Base-by-base conservation (phyloP, 768 basidiomycete species). In the Tulasnella calospora region DNA sequence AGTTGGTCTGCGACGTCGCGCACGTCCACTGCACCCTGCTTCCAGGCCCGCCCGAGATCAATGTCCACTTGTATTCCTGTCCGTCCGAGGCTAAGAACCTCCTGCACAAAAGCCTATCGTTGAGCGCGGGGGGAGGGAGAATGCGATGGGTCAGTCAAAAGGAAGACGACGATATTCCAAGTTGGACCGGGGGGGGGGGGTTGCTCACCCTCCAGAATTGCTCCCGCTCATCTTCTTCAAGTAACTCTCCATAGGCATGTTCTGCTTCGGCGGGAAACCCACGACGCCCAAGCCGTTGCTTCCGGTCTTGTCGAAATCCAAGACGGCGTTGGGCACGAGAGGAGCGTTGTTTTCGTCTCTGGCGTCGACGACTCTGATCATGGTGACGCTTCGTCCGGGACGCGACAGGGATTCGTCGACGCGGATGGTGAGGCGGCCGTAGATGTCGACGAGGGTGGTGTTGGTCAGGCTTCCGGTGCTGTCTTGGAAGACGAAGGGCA, bases 41-140 rank as follows among this genome's bases (percentile, higher is more conserved):
- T 40, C 40, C 47, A 21, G 47, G 47, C 27, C 57, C 33, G 40
- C 57, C 38, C 13, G 61, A 67, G 30, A 76, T 38, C 33, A 76
- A 36, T 3, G 75, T 76, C 75, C 75, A 76, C 75, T 76, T 76
- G 75, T 76, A 76, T 30, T 76, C 75, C 57, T 76, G 75, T 55
- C 75, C 75, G 55, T 76, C 75, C 40, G 75, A 76, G 46, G 75
- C 75, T 46, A 61, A 19, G 75, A 76, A 76, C 75, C 57, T 76
- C 27, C 75, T 46, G 40, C 75, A 76, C 19, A 76, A 23, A 1
- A 76, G 33, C 10, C 73, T 74, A 33, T 17, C n/a, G n/a, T n/a
- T n/a, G n/a, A n/a, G n/a, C n/a, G n/a, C n/a, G n/a, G n/a, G n/a
- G n/a, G n/a, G n/a, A n/a, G n/a, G n/a, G n/a, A n/a, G n/a, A n/a